Evolutionary conservation across 140 eudicot species (phyloP).

Genomic region (Eryngium alpinum): DNA sequence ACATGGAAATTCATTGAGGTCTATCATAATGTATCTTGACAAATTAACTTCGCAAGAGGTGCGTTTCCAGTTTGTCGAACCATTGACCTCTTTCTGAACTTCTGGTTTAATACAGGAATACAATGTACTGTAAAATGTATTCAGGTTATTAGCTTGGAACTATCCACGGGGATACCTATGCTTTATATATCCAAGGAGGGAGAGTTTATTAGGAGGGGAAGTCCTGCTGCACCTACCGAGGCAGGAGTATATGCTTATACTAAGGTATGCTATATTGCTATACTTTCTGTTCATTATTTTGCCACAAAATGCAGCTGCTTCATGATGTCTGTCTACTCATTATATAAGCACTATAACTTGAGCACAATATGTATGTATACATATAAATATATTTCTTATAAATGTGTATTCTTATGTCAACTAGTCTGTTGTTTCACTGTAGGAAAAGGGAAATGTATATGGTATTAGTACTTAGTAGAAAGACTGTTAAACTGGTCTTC

Average conservation of each 20-base stretch:
- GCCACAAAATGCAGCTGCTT: neutral
- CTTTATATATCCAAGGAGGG: conserved; percentile 85
- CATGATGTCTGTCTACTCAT: neutral
- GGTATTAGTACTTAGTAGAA: no score
- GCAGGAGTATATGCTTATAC: conserved; percentile 97
- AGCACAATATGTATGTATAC: neutral
- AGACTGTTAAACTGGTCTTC: no score
- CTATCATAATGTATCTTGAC: conserved; percentile 97
- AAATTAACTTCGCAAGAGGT: conserved; percentile 96
- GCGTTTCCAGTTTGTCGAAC: conserved; percentile 5
- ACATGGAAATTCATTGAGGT: conserved; percentile 94
- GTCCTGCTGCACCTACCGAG: conserved; percentile 91
- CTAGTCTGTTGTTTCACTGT: neutral
- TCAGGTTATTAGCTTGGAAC: conserved; percentile 95
- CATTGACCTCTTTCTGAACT: neutral
- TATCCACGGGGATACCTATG: conserved; percentile 96
- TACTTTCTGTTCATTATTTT: neutral
- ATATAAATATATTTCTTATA: neutral
- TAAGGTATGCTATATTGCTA: conserved; percentile 43
- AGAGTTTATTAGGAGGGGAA: conserved; percentile 78
- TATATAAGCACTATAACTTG: neutral
- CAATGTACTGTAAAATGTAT: neutral
- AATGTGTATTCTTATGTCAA: neutral
- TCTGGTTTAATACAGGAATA: conserved; percentile 4
- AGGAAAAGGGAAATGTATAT: neutral